phyloP scores from a whole-genome alignment of 2,329 filamentous ascomycete genomes.

The Epichloe sibirici region DNA sequence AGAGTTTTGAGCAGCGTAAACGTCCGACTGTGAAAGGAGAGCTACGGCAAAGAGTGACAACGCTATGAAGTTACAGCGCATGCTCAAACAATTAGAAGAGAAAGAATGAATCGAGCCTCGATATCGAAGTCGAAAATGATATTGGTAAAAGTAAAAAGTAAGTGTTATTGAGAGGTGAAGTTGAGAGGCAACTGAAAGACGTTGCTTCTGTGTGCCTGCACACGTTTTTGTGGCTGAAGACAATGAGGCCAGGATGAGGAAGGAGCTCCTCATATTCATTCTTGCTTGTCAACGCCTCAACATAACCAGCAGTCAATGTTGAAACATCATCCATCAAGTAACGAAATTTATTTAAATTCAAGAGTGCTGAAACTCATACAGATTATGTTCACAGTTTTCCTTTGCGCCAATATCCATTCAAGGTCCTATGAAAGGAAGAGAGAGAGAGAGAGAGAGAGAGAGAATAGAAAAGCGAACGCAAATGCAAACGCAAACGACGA shows the following conservation, averaged over 20 bases:
- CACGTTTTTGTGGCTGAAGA: not conserved
- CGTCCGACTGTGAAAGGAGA: not conserved
- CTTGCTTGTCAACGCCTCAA: not conserved
- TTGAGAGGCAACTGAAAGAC: not conserved
- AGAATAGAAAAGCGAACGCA: too few relatives aligned
- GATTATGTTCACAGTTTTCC: not conserved
- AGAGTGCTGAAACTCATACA: slow-evolving; percentile 1
- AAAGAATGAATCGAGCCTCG: not conserved
- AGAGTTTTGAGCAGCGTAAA: not conserved
- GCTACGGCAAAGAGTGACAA: not conserved
- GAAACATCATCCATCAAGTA: not conserved
- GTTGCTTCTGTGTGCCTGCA: not conserved
- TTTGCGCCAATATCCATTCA: not conserved
- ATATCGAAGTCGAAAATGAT: too few relatives aligned
- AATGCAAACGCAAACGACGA: not conserved
- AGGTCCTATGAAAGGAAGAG: not conserved
- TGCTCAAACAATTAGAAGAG: not conserved
- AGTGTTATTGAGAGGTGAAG: too few relatives aligned
- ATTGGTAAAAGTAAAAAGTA: not conserved
- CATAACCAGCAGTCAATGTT: not conserved
- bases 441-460: not conserved
- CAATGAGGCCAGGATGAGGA: not conserved
- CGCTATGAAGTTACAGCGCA: not conserved
- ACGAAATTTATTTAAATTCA: not conserved
- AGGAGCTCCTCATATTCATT: not conserved